These are phyloP conservation scores for Penicillium canescens DNA, from an alignment of 495 filamentous ascomycete genomes.

Conservation along the genomic window DNA sequence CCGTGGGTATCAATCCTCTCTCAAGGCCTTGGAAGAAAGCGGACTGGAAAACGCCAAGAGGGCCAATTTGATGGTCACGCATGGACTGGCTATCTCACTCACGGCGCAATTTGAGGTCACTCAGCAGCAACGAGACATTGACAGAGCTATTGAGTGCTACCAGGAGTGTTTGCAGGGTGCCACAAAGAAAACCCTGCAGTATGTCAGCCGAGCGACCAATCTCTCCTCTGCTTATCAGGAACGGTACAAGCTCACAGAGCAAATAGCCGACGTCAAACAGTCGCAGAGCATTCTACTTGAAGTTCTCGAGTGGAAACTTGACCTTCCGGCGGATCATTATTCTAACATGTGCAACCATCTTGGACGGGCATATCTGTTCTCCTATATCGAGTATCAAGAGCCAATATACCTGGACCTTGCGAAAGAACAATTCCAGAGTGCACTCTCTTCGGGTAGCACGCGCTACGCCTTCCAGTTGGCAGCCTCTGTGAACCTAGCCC, in stretches of 20 bases:
- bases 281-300: slow-evolving; percentile 5
- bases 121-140: slow-evolving; percentile 6
- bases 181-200: neutral
- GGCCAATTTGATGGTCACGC: neutral
- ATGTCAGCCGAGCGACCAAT: neutral
- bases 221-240: slow-evolving; percentile 1
- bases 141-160: slow-evolving; percentile 3
- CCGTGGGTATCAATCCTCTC: neutral
- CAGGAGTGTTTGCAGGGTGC: slow-evolving; percentile 3
- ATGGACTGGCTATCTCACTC: slow-evolving; percentile 4
- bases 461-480: neutral
- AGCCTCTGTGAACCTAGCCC: slow-evolving; percentile 1
- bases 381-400: neutral
- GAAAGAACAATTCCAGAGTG: neutral
- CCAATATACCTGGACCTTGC: neutral
- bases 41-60: neutral
- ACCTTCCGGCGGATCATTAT: neutral
- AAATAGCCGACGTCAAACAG: neutral
- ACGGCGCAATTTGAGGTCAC: slow-evolving; percentile 7
- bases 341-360: slow-evolving; percentile 3
- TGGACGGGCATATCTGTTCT: slow-evolving; percentile 1
- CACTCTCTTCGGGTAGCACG: neutral
- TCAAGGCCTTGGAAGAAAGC: neutral
- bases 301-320: neutral
- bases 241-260: neutral